Evolutionary conservation across 2,329 filamentous ascomycete genomes (phyloP).

Genomic region (Ophiostoma angusticollis): DNA sequence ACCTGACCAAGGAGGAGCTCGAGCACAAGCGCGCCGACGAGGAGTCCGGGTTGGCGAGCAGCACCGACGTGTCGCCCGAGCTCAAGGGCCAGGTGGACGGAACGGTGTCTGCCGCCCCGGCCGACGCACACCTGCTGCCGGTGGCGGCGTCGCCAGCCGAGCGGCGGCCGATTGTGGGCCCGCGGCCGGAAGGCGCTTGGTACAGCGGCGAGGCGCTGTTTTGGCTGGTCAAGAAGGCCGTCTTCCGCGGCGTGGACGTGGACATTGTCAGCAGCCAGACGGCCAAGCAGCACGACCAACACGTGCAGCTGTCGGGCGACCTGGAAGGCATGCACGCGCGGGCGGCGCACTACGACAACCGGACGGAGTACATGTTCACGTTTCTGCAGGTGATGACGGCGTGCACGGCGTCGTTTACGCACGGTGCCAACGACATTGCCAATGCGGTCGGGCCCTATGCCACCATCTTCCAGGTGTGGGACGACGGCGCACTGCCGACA

Average conservation of each 20-base stretch:
- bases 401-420: slow-evolving; percentile 49
- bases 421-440: slow-evolving; percentile 55
- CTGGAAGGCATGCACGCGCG: slow-evolving; percentile 42
- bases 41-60: slow-evolving; percentile 1
- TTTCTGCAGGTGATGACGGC: slow-evolving; percentile 49
- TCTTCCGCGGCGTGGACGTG: slow-evolving; percentile 35
- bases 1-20: slow-evolving; percentile 40
- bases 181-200: slow-evolving; percentile 31
- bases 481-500: slow-evolving; percentile 29
- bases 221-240: slow-evolving; percentile 30
- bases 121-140: too few species aligned
- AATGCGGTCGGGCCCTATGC: slow-evolving; percentile 52
- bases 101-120: too few species aligned
- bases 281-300: too few species aligned
- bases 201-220: slow-evolving; percentile 29
- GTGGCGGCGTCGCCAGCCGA: slow-evolving; percentile 12
- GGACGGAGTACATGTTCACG: slow-evolving; percentile 46
- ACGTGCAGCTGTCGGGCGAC: slow-evolving; percentile 35
- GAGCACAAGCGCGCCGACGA: slow-evolving; percentile 18
- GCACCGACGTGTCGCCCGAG: not conserved
- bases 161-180: slow-evolving; percentile 24
- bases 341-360: slow-evolving; percentile 48
- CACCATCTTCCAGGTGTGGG: slow-evolving; percentile 49
- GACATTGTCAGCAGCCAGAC: slow-evolving; percentile 27
- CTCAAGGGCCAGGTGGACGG: too few species aligned